A percentile compares a stretch with the other conserved stretches of the same genome.
phyloP scores from a whole-genome alignment of 2,329 filamentous ascomycete genomes.

The Fusarium nematophilum region DNA sequence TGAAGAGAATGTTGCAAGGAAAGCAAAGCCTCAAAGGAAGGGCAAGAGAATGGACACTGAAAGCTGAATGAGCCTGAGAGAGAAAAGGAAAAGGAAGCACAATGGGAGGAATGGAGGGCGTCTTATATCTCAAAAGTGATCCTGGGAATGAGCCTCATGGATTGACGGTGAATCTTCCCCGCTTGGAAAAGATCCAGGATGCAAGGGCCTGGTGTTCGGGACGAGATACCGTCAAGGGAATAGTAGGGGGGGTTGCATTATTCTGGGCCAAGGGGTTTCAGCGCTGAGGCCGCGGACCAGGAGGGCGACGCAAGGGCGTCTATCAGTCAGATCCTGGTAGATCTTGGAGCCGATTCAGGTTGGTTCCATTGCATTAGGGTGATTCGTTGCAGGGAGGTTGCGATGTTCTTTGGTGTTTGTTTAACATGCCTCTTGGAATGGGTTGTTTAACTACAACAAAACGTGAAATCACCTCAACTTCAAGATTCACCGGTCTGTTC shows the following conservation, averaged over 20 bases:
- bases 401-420: background rate
- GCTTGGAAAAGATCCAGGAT: slow-evolving; percentile 12
- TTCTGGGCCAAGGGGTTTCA: slow-evolving; percentile 36
- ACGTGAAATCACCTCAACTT: no score
- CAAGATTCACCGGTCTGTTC: background rate
- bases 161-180: slow-evolving; percentile 19
- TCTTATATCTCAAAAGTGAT: slow-evolving; percentile 26
- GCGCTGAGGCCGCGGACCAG: background rate
- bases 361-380: background rate
- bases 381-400: background rate
- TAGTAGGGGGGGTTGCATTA: slow-evolving; percentile 25
- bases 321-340: slow-evolving; percentile 13
- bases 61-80: slow-evolving; percentile 43
- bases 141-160: slow-evolving; percentile 24
- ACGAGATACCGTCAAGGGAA: slow-evolving; percentile 32
- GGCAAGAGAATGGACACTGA: slow-evolving; percentile 43
- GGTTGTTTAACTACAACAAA: background rate
- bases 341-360: slow-evolving; percentile 14
- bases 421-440: background rate
- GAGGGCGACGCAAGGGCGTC: background rate
- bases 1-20: slow-evolving; percentile 26
- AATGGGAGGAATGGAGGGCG: background rate
- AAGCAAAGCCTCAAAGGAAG: slow-evolving; percentile 34
- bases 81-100: slow-evolving; percentile 18
- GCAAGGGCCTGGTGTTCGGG: slow-evolving; percentile 22